Evolutionary conservation across 2,329 filamentous ascomycete species (phyloP), one percentile per base, ranked within the genome.

Genomic region (Xylaria sp.): DNA sequence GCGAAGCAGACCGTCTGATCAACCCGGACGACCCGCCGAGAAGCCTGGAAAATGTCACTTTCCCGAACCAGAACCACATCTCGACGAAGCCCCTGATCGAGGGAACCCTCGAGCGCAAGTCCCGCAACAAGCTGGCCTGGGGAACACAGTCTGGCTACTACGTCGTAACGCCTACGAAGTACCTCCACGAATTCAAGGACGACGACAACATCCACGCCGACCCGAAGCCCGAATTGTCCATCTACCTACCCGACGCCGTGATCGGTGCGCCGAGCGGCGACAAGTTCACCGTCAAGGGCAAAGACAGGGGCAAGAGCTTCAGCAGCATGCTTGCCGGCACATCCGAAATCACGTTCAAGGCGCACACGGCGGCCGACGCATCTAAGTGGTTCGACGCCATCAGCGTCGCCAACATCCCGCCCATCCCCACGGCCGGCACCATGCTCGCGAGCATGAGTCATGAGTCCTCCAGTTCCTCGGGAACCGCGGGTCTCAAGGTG

Each of bases 251-350:
- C 9, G 94, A 99, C 68, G 95, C 93, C 68, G 76, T 87, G 51
- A 83, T 97, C 59, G 91, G 92, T 59, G 70, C 76, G 0, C 83
- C 83, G 10, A 86, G 81, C 65, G 92, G 89, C 57, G 83, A 88
- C 61, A 97, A 96, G 76, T 97, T 99, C 81, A 91, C 86, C 70
- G 82, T 99, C 74, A 96, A 96, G 79, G 94, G 94, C 74, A 97
- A 97, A 76, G 92, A 99, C 72, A 85, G 88, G 59, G 88, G 87
- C 69, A 89, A 90, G 72, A 89, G 88, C 64, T 77, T 97, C 64
- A 87, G 88, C 69, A 89, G 87, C 78, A 93, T 91, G 71, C 83
- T 97, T 66, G 84, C 88, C 52, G 90, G 92, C 65, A 84, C 77
- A 30, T 86, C 91, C 47, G 93, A 97, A 75, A 80, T 95, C 44